Evolutionary conservation across 2,329 filamentous ascomycete genomes (phyloP), one percentile per base, ranked within the genome.

Genomic region (Fusarium sp.): DNA sequence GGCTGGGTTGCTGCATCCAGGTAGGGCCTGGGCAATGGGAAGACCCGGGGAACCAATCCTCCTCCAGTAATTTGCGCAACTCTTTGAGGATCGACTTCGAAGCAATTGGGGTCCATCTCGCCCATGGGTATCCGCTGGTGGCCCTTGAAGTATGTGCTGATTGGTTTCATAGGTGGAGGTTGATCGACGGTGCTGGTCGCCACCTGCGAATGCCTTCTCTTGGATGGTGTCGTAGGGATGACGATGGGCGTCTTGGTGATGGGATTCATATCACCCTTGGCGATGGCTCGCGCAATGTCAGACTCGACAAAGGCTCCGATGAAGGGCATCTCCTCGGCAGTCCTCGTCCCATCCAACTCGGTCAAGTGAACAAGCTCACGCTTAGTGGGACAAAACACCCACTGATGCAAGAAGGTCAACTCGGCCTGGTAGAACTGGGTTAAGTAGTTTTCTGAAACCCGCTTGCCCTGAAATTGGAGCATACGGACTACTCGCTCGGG

Each of bases 371-470:
- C 92, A 46, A 98, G 81, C 66, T 89, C 83, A 62, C 91, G 86
- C 43, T 87, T 86, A 39, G 86, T 83, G 0, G 95, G 94, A 78
- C 95, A 98, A 79, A 93, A 99, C 4, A 98, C 95, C 81, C 96
- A 93, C 82, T 98, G 96, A 76, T 98, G 93, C 16, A 98, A 82
- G 76, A 99, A 99, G 0, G 96, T 98, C 72, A 93, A 84, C 79
- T 99, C 96, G 0, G 96, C 96, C 77, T 95, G 91, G 66, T 89
- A 88, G 78, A 98, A 99, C 18, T 89, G 86, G 8, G 92, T 89
- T 30, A 96, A 83, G 77, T 98, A 99, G 66, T 92, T 91, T 40
- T 90, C 84, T 0, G 96, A 95, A 10, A 99, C 88, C 73, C 90
- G 91, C 78, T 97, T 95, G 16, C 94, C 94, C 58, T 98, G 94